Conservation (phyloP, 768 basidiomycete genomes). For the Auricularia cornea region DNA sequence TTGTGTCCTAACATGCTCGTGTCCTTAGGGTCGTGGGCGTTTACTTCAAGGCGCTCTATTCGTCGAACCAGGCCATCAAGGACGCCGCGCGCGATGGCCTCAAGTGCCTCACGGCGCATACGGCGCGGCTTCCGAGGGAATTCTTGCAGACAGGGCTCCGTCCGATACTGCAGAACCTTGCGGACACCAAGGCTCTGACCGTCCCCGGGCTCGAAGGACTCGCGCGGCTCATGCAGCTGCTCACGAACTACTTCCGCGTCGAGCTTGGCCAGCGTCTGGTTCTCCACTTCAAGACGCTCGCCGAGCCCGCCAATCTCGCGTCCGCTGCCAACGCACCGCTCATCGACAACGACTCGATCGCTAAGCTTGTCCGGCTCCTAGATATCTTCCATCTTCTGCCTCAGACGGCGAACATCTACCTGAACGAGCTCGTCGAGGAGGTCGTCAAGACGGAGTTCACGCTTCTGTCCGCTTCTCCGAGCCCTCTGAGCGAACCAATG, state of each 20-base stretch:
- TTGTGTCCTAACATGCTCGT: slow-evolving; percentile 1
- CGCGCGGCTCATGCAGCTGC: slow-evolving; percentile 82
- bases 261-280: slow-evolving; percentile 97
- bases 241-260: slow-evolving; percentile 99
- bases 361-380: slow-evolving; percentile 87
- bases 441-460: slow-evolving; percentile 89
- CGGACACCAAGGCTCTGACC: slow-evolving; percentile 89
- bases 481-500: slow-evolving; percentile 88
- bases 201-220: slow-evolving; percentile 89
- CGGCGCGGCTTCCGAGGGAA: slow-evolving; percentile 89
- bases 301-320: slow-evolving; percentile 78
- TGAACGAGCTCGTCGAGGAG: slow-evolving; percentile 76
- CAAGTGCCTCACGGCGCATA: slow-evolving; percentile 78
- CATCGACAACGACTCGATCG: slow-evolving; percentile 83
- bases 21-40: slow-evolving; percentile 74
- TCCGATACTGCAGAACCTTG: slow-evolving; percentile 95
- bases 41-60: slow-evolving; percentile 98
- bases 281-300: slow-evolving; percentile 90
- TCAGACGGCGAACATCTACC: slow-evolving; percentile 84
- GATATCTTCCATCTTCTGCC: slow-evolving; percentile 97
- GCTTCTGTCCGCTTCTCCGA: slow-evolving; percentile 82
- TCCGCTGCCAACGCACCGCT: slow-evolving; percentile 73
- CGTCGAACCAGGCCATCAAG: slow-evolving; percentile 82
- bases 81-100: slow-evolving; percentile 93
- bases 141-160: slow-evolving; percentile 90